These are phyloP conservation scores for Medicago ruthenica DNA, from an alignment of 306 rosid species.

Conservation along the genomic window DNA sequence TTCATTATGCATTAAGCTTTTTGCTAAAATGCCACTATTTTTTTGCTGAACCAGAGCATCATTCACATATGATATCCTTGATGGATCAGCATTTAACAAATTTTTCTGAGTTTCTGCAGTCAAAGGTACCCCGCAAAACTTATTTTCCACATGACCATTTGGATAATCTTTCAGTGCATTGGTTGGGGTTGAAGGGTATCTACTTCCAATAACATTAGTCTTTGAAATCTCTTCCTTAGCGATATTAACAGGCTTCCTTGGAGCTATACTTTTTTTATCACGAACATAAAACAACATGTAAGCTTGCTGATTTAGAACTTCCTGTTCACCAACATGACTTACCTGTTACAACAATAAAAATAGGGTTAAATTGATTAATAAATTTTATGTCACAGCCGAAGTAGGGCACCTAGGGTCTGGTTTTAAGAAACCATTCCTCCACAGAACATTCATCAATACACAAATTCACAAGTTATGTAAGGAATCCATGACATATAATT, in stretches of 20 bases:
- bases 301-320: conserved; percentile 87
- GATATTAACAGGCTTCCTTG: conserved; percentile 57
- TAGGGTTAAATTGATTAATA: background rate
- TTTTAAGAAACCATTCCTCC: background rate
- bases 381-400: background rate
- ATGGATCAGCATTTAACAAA: conserved; percentile 42
- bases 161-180: conserved; percentile 50
- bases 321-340: conserved; percentile 69
- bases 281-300: conserved; percentile 98
- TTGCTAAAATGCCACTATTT: conserved; percentile 28
- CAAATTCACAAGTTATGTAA: background rate
- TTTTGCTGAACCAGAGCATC: conserved; percentile 41
- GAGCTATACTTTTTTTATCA: conserved; percentile 63
- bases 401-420: background rate
- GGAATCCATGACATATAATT: conserved; percentile 14
- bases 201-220: conserved; percentile 45
- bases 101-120: conserved; percentile 47
- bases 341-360: conserved; percentile 62
- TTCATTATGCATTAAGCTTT: conserved; percentile 39
- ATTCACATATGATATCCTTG: conserved; percentile 39
- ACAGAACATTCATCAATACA: conserved; percentile 6
- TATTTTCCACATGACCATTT: conserved; percentile 47
- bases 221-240: conserved; percentile 59
- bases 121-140: conserved; percentile 38
- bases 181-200: conserved; percentile 44